Conservation (phyloP, 2,329 filamentous ascomycete species). For the Mycosphaerelloides madeirae region DNA sequence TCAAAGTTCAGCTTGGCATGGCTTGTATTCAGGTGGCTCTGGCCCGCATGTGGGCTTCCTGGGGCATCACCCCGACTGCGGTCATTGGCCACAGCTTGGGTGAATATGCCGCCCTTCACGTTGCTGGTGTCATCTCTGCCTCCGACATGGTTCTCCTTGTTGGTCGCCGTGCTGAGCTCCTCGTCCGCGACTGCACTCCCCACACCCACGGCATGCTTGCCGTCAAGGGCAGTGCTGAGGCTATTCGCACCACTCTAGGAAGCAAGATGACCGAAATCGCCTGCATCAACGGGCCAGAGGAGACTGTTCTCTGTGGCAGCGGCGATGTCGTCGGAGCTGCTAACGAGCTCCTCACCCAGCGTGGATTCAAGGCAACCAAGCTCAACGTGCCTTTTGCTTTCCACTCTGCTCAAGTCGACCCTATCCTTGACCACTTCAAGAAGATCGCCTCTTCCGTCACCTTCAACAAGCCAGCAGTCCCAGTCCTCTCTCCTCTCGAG, state of each 20-base stretch:
- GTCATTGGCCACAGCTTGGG: conserved; percentile 60
- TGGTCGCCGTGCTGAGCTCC: conserved; percentile 60
- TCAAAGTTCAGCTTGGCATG: conserved; percentile 51
- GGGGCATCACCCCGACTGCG: conserved; percentile 50
- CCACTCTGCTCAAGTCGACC: conserved; percentile 62
- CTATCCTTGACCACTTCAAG: conserved; percentile 59
- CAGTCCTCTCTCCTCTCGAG: conserved; percentile 64
- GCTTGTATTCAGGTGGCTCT: conserved; percentile 51
- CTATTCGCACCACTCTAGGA: conserved; percentile 51
- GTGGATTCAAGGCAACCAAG: conserved; percentile 57
- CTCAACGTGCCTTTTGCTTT: conserved; percentile 65
- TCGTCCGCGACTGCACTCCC: conserved; percentile 60
- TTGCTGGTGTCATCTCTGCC: conserved; percentile 65
- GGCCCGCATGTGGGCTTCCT: conserved; percentile 50
- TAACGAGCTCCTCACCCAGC: conserved; percentile 44
- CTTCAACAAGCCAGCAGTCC: conserved; percentile 55
- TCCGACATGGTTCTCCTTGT: conserved; percentile 69
- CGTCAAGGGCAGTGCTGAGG: conserved; percentile 49
- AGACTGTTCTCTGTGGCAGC: conserved; percentile 67
- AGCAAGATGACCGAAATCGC: conserved; percentile 53
- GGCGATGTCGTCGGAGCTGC: conserved; percentile 56
- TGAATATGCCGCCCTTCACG: conserved; percentile 68
- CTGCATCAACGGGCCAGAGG: conserved; percentile 70
- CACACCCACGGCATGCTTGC: conserved; percentile 65
- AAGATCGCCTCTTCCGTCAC: conserved; percentile 49